Conservation (phyloP, 768 basidiomycete genomes). For the Albatrellus ellisii region DNA sequence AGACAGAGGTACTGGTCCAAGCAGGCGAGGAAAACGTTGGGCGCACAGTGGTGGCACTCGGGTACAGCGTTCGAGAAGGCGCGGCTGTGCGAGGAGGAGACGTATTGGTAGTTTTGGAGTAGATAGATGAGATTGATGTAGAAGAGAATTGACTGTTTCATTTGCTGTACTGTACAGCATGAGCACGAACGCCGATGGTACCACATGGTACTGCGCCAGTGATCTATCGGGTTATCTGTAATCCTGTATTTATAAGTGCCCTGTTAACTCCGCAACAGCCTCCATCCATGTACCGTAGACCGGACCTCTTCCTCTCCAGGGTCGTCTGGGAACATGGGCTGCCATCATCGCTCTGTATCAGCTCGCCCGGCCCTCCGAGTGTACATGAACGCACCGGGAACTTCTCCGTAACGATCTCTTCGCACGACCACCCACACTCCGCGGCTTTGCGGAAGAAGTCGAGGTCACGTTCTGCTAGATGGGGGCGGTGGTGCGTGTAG, state of each 20-base stretch:
- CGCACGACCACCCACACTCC: conserved; percentile 55
- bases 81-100: conserved; percentile 34
- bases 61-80: conserved; percentile 29
- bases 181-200: no score
- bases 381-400: conserved; percentile 39
- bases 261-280: no score
- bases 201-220: no score
- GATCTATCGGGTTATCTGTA: no score
- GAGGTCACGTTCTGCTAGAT: conserved; percentile 71
- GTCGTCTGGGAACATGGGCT: conserved; percentile 91
- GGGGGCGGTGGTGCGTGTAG: conserved; percentile 81
- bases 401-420: conserved; percentile 49
- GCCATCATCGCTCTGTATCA: not conserved
- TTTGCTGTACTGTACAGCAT: no score
- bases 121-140: no score
- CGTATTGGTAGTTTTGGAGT: conserved; percentile 24
- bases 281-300: conserved; percentile 81
- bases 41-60: conserved; percentile 26
- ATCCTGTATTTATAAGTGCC: no score
- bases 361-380: not conserved
- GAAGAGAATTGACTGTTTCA: no score
- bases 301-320: conserved; percentile 65
- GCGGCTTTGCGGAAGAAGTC: conserved; percentile 62
- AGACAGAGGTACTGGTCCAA: conserved; percentile 40
- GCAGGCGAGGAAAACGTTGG: conserved; percentile 34